These are phyloP conservation scores for Rossbeevera mucosa DNA, from an alignment of 768 basidiomycete genomes.

Conservation along the genomic window DNA sequence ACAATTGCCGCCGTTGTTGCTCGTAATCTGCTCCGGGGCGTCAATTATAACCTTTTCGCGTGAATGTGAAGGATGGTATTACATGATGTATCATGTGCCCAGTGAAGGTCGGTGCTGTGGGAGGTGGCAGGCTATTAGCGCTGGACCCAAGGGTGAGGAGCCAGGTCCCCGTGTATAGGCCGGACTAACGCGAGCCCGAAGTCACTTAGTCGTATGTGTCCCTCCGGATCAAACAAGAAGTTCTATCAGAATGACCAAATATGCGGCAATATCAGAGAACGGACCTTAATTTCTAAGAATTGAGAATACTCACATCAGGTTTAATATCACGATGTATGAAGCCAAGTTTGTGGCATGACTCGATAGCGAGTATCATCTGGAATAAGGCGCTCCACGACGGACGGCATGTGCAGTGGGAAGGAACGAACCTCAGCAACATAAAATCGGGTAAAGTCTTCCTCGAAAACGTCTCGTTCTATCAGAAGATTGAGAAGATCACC, in stretches of 20 bases:
- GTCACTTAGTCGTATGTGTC: slow-evolving; percentile 92
- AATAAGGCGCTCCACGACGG: slow-evolving; percentile 25
- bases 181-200: slow-evolving; percentile 88
- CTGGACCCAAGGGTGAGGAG: slow-evolving; percentile 8
- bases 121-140: slow-evolving; percentile 19
- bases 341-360: slow-evolving; percentile 89
- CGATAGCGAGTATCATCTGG: slow-evolving; percentile 92
- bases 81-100: slow-evolving; percentile 97
- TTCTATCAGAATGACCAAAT: slow-evolving; percentile 51
- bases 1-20: slow-evolving; percentile 81
- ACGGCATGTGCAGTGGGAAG: slow-evolving; percentile 18
- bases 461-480: slow-evolving; percentile 87
- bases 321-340: slow-evolving; percentile 99
- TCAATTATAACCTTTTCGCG: slow-evolving; percentile 12
- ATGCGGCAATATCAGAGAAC: slow-evolving; percentile 19
- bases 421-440: slow-evolving; percentile 83
- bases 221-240: slow-evolving; percentile 90
- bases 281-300: slow-evolving; percentile 28
- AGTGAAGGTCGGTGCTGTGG: slow-evolving; percentile 82
- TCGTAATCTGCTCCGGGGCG: slow-evolving; percentile 68
- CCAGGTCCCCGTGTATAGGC: slow-evolving; percentile 22
- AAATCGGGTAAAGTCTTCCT: slow-evolving; percentile 88
- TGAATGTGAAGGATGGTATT: slow-evolving; percentile 13
- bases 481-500: slow-evolving; percentile 94
- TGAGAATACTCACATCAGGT: slow-evolving; percentile 62